Evolutionary conservation across 139 green algal species (phyloP).

Genomic region (Haematococcus lacustris): DNA sequence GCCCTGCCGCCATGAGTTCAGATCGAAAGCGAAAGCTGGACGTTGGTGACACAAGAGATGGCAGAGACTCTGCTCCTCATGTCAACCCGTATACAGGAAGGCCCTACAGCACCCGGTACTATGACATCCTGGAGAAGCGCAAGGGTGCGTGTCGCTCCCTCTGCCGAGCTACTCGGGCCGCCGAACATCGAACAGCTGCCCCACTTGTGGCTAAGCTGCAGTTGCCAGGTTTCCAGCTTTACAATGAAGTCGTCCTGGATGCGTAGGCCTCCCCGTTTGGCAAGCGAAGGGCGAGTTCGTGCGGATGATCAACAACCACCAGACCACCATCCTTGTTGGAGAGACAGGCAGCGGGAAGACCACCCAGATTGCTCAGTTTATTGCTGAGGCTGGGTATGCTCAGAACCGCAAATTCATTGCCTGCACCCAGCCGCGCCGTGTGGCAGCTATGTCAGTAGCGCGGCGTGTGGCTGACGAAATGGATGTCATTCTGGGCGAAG

Average conservation of each 20-base stretch:
- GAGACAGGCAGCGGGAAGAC: conserved; percentile 98
- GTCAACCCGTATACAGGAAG: conserved; percentile 77
- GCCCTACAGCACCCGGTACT: conserved; percentile 78
- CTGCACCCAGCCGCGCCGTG: conserved; percentile 87
- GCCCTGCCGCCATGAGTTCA: too few species aligned
- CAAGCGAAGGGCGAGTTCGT: conserved; percentile 91
- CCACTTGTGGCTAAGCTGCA: too few species aligned
- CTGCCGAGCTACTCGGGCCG: too few species aligned
- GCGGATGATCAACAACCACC: conserved; percentile 81
- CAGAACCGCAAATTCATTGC: conserved; percentile 53
- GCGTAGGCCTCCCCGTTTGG: conserved; percentile 88
- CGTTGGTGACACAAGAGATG: conserved; percentile 21
- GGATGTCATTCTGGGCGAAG: conserved; percentile 63
- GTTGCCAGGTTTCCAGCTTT: too few species aligned
- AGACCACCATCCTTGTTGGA: conserved; percentile 97
- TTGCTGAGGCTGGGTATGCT: conserved; percentile 81
- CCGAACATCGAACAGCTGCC: too few species aligned
- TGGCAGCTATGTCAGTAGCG: conserved; percentile 94
- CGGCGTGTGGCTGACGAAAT: conserved; percentile 96
- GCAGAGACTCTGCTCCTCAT: conserved; percentile 7
- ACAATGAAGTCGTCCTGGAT: conserved; percentile 6
- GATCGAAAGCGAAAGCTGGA: conserved; percentile 76
- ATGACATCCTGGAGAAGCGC: conserved; percentile 87
- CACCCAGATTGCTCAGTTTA: conserved; percentile 98
- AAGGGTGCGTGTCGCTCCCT: too few species aligned